Evolutionary conservation across 2,329 filamentous ascomycete species (phyloP).

Genomic region (Magnaporthiopsis rhizophila): DNA sequence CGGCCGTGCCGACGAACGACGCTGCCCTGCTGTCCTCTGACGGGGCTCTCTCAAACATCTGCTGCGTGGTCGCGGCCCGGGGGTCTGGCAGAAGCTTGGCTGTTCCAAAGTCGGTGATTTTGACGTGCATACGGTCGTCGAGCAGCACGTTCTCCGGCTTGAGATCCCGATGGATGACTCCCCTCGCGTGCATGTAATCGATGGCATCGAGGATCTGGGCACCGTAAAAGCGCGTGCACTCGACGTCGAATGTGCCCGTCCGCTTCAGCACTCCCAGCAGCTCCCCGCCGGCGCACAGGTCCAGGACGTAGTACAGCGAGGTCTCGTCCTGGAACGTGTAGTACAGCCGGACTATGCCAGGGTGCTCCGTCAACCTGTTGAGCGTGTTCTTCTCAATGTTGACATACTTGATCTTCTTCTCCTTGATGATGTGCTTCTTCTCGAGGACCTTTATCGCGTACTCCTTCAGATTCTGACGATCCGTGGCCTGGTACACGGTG

Average conservation of each 20-base stretch:
- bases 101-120: slow-evolving; percentile 97
- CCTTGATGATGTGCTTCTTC: slow-evolving; percentile 98
- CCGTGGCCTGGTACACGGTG: slow-evolving; percentile 85
- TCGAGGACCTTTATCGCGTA: slow-evolving; percentile 98
- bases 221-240: slow-evolving; percentile 89
- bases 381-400: slow-evolving; percentile 99
- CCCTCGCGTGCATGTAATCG: slow-evolving; percentile 94
- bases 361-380: slow-evolving; percentile 91
- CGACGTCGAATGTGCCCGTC: slow-evolving; percentile 87
- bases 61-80: slow-evolving; percentile 36
- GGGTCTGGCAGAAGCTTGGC: slow-evolving; percentile 77
- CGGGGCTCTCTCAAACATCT: slow-evolving; percentile 29
- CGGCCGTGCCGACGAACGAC: slow-evolving; percentile 94
- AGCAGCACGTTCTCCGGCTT: slow-evolving; percentile 96
- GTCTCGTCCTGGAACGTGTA: slow-evolving; percentile 98
- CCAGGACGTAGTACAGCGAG: slow-evolving; percentile 93
- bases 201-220: slow-evolving; percentile 95
- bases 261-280: slow-evolving; percentile 88
- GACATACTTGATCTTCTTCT: slow-evolving; percentile 99
- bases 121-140: slow-evolving; percentile 94
- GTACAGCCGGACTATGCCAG: slow-evolving; percentile 90
- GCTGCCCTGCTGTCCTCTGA: slow-evolving; percentile 66
- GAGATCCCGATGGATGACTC: slow-evolving; percentile 91
- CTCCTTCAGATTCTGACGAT: slow-evolving; percentile 88
- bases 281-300: slow-evolving; percentile 87